Conservation (phyloP, 1,139 yeast species). For the Sugiyamaella japonica region DNA sequence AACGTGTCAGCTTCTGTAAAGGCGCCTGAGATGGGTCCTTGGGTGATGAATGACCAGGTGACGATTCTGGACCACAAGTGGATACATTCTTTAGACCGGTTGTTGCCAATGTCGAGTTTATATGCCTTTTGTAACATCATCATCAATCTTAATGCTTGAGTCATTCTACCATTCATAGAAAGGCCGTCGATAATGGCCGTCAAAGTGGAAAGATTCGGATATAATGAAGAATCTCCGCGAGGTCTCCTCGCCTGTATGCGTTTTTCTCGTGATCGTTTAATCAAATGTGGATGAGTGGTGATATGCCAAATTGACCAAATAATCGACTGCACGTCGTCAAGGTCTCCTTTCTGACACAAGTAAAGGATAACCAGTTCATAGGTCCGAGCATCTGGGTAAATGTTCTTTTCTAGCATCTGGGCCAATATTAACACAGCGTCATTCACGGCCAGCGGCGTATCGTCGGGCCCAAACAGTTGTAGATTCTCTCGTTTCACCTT, state of each 20-base stretch:
- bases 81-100: conserved; percentile 23
- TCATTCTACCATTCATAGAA: conserved; percentile 33
- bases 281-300: conserved; percentile 14
- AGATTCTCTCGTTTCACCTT: conserved; percentile 6
- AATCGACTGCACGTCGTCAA: conserved; percentile 29
- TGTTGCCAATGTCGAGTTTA: conserved; percentile 26
- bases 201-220: conserved; percentile 35
- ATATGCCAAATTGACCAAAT: conserved; percentile 38
- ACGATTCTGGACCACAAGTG: conserved; percentile 35
- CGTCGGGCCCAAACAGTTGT: conserved; percentile 4
- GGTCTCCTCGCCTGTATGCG: background rate
- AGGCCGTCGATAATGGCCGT: conserved; percentile 38
- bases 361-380: conserved; percentile 37
- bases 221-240: conserved; percentile 23
- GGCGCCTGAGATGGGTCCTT: conserved; percentile 31
- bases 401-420: conserved; percentile 38
- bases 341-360: conserved; percentile 33
- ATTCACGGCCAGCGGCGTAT: conserved; percentile 26
- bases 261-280: background rate
- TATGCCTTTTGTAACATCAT: conserved; percentile 30
- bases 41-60: conserved; percentile 32
- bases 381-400: conserved; percentile 36
- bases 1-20: conserved; percentile 28
- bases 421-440: conserved; percentile 34
- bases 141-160: conserved; percentile 34